A percentile compares a stretch with the other conserved stretches of the same genome.
phyloP scores from a whole-genome alignment of 2,329 filamentous ascomycete genomes.

The Colletotrichum filicis region DNA sequence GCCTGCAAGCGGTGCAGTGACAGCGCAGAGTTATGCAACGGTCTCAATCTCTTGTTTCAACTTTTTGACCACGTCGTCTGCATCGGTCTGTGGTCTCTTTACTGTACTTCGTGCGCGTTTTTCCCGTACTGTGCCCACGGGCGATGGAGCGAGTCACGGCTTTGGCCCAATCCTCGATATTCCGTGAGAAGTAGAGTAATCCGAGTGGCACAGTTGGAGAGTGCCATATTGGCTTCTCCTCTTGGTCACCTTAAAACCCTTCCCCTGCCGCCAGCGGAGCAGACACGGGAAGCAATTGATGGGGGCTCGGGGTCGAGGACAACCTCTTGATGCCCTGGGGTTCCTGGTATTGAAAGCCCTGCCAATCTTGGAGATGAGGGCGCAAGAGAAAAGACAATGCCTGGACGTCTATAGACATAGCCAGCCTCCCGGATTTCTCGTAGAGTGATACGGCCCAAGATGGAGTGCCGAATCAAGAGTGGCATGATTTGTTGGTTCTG shows the following conservation, averaged over 20 bases:
- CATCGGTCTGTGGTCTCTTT: not conserved
- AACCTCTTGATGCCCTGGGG: slow-evolving; percentile 11
- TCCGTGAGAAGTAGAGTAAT: not conserved
- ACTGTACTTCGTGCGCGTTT: not conserved
- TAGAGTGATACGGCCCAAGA: not conserved
- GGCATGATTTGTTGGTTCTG: not conserved
- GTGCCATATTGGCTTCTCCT: not conserved
- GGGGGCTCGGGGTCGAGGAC: not conserved
- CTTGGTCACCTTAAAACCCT: not conserved
- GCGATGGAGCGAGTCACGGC: not conserved
- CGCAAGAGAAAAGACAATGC: not conserved
- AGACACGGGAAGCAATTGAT: not conserved
- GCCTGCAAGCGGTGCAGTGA: not conserved
- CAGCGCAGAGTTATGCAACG: not conserved
- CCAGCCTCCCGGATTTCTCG: slow-evolving; percentile 15
- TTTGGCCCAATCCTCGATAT: not conserved
- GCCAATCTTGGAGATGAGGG: not conserved
- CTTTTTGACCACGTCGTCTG: not conserved
- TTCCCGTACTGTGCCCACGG: not conserved
- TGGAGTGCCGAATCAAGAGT: not conserved
- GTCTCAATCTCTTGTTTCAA: not conserved
- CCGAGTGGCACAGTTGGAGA: slow-evolving; percentile 7
- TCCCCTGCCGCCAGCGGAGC: not conserved
- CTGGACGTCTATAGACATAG: not conserved
- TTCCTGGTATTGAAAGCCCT: not conserved